These are phyloP conservation scores for Stygiomarasmius scandens DNA, from an alignment of 1,284 basidiomycete species.

Conservation along the genomic window DNA sequence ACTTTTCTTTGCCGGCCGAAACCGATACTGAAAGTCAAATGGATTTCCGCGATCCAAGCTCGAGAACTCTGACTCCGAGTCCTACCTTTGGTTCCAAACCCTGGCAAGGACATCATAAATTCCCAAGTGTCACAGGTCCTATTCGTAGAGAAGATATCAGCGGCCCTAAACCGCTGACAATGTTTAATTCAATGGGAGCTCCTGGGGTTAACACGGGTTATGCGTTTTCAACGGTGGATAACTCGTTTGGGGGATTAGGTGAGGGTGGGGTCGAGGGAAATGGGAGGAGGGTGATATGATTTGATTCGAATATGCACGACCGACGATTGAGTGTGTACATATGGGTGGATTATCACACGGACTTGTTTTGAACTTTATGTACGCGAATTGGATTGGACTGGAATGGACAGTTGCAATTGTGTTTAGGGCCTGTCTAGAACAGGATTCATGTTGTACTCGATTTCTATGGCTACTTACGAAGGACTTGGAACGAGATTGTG, in stretches of 20 bases:
- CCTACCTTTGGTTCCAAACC: too few relatives aligned
- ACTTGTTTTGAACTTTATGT: too few relatives aligned
- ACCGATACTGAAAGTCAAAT: not conserved
- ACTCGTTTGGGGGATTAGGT: conserved; percentile 1
- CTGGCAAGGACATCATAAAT: not conserved
- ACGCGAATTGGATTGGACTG: too few relatives aligned
- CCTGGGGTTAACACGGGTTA: conserved; percentile 15
- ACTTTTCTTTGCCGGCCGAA: not conserved
- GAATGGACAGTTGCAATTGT: too few relatives aligned
- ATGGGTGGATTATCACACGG: too few relatives aligned
- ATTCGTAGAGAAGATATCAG: conserved; percentile 2
- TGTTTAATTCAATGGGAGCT: conserved; percentile 7
- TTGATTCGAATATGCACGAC: too few relatives aligned
- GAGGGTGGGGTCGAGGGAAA: not conserved
- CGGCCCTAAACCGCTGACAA: conserved; percentile 2
- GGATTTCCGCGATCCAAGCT: not conserved
- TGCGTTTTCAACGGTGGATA: conserved; percentile 13
- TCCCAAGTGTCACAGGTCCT: not conserved
- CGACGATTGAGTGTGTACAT: too few relatives aligned
- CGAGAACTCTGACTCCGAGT: too few relatives aligned
- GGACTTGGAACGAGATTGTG: too few relatives aligned
- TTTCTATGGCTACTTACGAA: too few relatives aligned
- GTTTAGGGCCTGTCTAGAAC: too few relatives aligned
- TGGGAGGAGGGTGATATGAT: not conserved
- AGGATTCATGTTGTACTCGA: too few relatives aligned